phyloP scores from a whole-genome alignment of 768 basidiomycete species.

The Naganishia onofrii region DNA sequence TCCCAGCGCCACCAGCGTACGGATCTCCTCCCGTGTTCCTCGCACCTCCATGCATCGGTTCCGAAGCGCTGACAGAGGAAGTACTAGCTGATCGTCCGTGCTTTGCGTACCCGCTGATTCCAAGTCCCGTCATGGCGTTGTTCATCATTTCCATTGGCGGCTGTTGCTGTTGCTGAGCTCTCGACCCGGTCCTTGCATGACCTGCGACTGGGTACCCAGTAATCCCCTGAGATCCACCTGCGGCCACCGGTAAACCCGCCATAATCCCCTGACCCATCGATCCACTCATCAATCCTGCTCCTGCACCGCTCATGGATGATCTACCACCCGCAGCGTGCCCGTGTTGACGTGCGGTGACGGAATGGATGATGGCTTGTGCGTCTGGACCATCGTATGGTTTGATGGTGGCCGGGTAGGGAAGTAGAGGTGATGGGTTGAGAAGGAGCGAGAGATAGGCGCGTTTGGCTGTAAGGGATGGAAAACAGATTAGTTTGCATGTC shows the following conservation, averaged over 20 bases:
- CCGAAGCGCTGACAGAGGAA: conserved; percentile 26
- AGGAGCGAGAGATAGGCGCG: conserved; percentile 89
- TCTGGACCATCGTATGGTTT: conserved; percentile 92
- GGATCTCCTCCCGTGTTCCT: conserved; percentile 1
- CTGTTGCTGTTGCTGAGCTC: background rate
- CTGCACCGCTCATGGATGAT: conserved; percentile 10
- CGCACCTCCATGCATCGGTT: conserved; percentile 1
- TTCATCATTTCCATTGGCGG: background rate
- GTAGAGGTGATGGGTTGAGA: conserved; percentile 65
- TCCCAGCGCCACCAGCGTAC: background rate
- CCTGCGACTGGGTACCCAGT: background rate
- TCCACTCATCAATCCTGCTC: conserved; percentile 5
- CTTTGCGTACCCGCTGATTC: background rate
- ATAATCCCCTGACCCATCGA: background rate
- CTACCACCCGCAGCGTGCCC: conserved; percentile 38
- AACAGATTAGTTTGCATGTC: background rate
- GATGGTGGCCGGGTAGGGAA: conserved; percentile 56
- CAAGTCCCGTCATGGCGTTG: conserved; percentile 8
- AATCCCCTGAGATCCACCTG: background rate
- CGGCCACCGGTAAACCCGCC: background rate
- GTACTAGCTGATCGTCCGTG: conserved; percentile 25
- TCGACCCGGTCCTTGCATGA: conserved; percentile 14
- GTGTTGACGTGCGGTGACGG: conserved; percentile 51
- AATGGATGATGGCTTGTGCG: conserved; percentile 62
- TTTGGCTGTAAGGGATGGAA: conserved; percentile 63